Percentiles rank a stretch among this genome's conserved stretches.
Evolutionary conservation across 495 filamentous ascomycete genomes (phyloP).

Genomic region (Annulohypoxylon bovei): DNA sequence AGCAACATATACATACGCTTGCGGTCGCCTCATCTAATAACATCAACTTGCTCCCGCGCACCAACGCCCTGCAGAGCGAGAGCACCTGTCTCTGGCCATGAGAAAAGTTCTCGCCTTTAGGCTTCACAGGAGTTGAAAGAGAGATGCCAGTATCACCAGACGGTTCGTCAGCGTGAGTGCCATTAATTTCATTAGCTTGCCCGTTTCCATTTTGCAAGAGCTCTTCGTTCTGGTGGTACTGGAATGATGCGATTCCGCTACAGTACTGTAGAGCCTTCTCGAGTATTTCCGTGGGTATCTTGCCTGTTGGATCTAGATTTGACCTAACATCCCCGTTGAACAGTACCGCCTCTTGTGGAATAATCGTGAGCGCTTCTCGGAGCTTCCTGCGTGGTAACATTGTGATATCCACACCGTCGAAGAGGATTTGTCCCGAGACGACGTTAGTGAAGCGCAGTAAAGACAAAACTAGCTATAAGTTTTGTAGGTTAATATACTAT

Average conservation of each 20-base stretch:
- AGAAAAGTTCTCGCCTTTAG: slow-evolving; percentile 64
- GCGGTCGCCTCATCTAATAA: slow-evolving; percentile 68
- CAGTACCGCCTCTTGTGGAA: slow-evolving; percentile 67
- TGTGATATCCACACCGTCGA: slow-evolving; percentile 64
- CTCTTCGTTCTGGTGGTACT: slow-evolving; percentile 47
- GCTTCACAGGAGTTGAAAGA: slow-evolving; percentile 56
- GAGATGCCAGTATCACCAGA: slow-evolving; percentile 43
- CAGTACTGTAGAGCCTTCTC: slow-evolving; percentile 57
- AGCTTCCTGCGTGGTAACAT: slow-evolving; percentile 60
- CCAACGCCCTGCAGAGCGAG: slow-evolving; percentile 65
- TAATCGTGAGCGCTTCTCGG: slow-evolving; percentile 62
- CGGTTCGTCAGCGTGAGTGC: slow-evolving; percentile 34
- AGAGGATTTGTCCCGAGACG: slow-evolving; percentile 57
- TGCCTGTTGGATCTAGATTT: slow-evolving; percentile 61
- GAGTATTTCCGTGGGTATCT: slow-evolving; percentile 52
- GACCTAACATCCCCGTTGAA: slow-evolving; percentile 62
- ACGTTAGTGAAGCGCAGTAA: slow-evolving; percentile 66
- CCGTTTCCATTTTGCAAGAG: slow-evolving; percentile 36
- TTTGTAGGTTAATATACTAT: slow-evolving; percentile 27
- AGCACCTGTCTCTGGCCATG: slow-evolving; percentile 68
- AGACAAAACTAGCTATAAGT: slow-evolving; percentile 56
- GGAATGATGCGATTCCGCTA: slow-evolving; percentile 56
- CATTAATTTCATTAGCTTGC: slow-evolving; percentile 38
- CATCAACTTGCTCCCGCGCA: slow-evolving; percentile 64
- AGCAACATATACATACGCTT: slow-evolving; percentile 41